phyloP scores from a whole-genome alignment of 2,329 filamentous ascomycete genomes.

The Alternaria ventricosa region DNA sequence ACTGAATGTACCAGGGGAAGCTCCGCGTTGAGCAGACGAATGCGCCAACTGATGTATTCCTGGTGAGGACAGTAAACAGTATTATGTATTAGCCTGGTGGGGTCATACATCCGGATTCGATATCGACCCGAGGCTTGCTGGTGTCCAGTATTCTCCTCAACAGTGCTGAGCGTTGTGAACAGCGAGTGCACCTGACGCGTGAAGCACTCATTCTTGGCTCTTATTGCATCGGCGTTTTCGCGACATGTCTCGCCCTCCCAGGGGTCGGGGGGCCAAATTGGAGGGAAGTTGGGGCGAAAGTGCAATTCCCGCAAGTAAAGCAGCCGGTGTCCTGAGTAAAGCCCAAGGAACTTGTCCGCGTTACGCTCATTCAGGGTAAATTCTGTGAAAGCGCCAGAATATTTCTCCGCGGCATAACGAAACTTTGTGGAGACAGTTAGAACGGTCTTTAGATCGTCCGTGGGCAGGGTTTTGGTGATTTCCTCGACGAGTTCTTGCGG shows the following conservation, averaged over 20 bases:
- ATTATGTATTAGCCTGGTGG: not conserved
- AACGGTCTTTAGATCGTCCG: conserved; percentile 20
- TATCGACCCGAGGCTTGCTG: not conserved
- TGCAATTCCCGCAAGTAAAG: conserved; percentile 8
- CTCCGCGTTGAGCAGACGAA: conserved; percentile 9
- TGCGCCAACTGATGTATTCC: conserved; percentile 12
- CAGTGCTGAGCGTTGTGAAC: conserved; percentile 11
- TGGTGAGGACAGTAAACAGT: not conserved
- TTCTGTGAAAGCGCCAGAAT: conserved; percentile 14
- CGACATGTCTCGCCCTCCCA: not conserved
- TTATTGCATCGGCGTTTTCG: conserved; percentile 12
- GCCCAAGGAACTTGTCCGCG: conserved; percentile 8
- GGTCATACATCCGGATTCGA: not conserved
- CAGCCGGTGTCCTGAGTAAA: conserved; percentile 13
- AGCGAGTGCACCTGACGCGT: conserved; percentile 15
- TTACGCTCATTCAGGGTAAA: conserved; percentile 10
- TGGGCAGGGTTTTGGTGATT: conserved; percentile 17
- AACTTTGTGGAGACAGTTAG: conserved; percentile 15
- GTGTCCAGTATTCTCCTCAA: conserved; percentile 5
- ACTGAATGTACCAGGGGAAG: conserved; percentile 16
- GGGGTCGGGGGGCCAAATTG: not conserved
- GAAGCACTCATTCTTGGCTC: conserved; percentile 14
- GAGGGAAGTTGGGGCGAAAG: not conserved
- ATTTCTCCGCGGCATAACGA: conserved; percentile 15
- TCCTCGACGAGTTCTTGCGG: conserved; percentile 22